Base-by-base conservation (phyloP, 208 protist genomes). In the Leishmania aethiopica region DNA sequence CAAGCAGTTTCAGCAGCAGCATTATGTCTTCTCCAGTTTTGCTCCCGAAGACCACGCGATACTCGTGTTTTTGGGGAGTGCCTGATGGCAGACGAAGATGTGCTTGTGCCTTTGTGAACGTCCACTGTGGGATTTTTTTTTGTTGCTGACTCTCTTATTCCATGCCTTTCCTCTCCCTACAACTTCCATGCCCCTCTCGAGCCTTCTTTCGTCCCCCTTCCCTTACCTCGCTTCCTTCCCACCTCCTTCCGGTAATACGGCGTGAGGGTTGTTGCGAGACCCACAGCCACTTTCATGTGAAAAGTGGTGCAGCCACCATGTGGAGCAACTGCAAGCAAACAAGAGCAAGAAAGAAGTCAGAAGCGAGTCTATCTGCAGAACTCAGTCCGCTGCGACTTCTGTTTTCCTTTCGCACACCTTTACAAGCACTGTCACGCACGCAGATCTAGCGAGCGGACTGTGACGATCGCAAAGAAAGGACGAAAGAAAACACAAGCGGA, bases 11-110 rank as follows among this genome's bases (percentile, higher is more conserved):
- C n/a, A 71, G 42, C 49, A 80, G 57, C 49, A 82, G 11, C 79
- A 82, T 53, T 88, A 88, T 71, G 80, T 86, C 32, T 87, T 89
- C 75, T 76, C 84, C 22, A 86, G 82, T 47, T 87, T 82, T 74
- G 70, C 86, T 28, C 75, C 79, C 40, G 76, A 87, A 40, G 82
- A 87, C 62, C 86, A 88, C 75, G 45, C 76, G 35, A 77, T 88
- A 42, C 75, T 86, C 13, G 64, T 91, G 0, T 89, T 89, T 59
- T 62, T 94, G 49, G 81, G 86, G 11, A 88, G 79, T 19, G 80
- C 82, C n/a, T 76, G 79, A 79, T 13, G n/a, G 60, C 47, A 42
- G 51, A 3, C 69, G 10, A 53, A 2, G 6, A 17, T 15, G 42
- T 49, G 19, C 28, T 73, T 51, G 25, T n/a, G 42, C 49, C 42